These are phyloP conservation scores for Eimeria nieschulzi DNA, from an alignment of 169 alveolate genomes.

Conservation along the genomic window DNA sequence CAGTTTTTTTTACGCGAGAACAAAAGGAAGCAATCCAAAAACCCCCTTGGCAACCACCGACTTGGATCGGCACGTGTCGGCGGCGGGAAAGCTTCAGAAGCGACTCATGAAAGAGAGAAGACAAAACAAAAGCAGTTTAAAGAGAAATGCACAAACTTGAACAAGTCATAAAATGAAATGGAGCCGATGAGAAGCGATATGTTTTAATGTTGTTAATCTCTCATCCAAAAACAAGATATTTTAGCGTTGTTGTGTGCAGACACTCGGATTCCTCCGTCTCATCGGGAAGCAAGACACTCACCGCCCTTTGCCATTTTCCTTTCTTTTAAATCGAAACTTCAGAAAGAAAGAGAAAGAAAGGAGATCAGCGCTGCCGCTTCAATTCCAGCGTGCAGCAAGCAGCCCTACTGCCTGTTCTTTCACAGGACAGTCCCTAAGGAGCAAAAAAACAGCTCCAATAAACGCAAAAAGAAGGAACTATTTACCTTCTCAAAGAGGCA, in stretches of 20 bases:
- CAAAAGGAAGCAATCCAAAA: too few species aligned
- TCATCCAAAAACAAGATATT: neutral
- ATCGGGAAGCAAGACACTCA: neutral
- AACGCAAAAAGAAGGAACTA: neutral
- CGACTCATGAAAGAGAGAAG: neutral
- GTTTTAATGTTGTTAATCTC: too few species aligned
- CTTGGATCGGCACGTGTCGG: too few species aligned
- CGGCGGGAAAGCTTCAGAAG: too few species aligned
- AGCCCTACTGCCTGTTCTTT: neutral
- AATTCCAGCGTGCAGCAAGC: conserved; percentile 35
- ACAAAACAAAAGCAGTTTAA: neutral
- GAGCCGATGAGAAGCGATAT: too few species aligned
- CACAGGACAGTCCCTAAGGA: too few species aligned
- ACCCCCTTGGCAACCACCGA: too few species aligned
- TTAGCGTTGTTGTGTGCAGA: neutral
- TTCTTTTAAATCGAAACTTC: neutral
- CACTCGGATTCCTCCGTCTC: neutral
- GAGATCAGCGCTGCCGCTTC: conserved; percentile 48
- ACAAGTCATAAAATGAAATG: too few species aligned
- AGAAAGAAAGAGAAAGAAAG: neutral
- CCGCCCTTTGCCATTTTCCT: conserved; percentile 63
- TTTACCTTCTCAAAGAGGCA: conserved; percentile 29
- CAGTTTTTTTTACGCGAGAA: too few species aligned
- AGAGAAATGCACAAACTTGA: neutral
- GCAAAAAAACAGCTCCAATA: neutral